Percentiles rank a stretch among this genome's conserved stretches.
Conservation (phyloP, 1,139 yeast genomes). For the Candida buenavistaensis region DNA sequence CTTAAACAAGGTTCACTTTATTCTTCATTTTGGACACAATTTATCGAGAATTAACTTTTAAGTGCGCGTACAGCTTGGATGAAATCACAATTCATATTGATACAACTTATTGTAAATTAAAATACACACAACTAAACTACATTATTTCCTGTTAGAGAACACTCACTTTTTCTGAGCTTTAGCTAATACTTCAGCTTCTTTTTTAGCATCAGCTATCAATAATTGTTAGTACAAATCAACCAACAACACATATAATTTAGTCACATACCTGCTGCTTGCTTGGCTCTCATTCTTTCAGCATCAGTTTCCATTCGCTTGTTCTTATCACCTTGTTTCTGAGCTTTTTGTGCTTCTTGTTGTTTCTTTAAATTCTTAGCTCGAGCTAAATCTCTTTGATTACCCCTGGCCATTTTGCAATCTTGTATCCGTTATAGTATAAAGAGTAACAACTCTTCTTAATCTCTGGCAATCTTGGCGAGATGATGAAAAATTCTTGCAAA, state of each 20-base stretch:
- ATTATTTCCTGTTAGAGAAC: too few species aligned
- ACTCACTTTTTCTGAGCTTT: slow-evolving; percentile 17
- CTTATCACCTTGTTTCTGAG: slow-evolving; percentile 75
- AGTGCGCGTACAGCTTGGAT: too few species aligned
- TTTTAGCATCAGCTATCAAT: slow-evolving; percentile 58
- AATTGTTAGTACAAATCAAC: background rate
- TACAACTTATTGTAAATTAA: too few species aligned
- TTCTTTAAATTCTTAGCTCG: slow-evolving; percentile 86
- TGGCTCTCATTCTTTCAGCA: slow-evolving; percentile 84
- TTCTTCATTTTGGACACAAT: too few species aligned
- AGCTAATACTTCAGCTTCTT: slow-evolving; percentile 39
- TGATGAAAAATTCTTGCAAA: too few species aligned
- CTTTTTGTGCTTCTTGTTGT: slow-evolving; percentile 59
- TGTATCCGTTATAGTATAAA: too few species aligned
- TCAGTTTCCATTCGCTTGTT: slow-evolving; percentile 85
- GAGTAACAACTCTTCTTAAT: too few species aligned
- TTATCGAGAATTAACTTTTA: too few species aligned
- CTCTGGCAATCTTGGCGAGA: too few species aligned
- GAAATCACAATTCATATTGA: too few species aligned
- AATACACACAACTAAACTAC: too few species aligned
- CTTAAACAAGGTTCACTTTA: too few species aligned
- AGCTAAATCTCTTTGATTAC: slow-evolving; percentile 94
- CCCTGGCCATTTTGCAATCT: slow-evolving; percentile 70
- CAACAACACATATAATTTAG: background rate
- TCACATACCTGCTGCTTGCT: slow-evolving; percentile 77